phyloP scores from a whole-genome alignment of 1,139 yeast species.

The Debaryomyces coudertii region DNA sequence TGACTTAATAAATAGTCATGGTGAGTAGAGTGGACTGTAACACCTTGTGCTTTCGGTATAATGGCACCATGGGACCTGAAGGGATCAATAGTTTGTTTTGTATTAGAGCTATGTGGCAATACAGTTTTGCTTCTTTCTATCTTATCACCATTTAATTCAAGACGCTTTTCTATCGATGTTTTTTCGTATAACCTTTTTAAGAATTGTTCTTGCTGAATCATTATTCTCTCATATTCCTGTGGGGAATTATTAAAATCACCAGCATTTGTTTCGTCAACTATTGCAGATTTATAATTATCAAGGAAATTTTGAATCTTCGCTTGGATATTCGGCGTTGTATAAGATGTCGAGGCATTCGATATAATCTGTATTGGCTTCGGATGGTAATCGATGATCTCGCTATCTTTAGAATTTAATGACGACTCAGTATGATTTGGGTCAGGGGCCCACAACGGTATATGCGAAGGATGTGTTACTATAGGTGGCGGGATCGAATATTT shows the following conservation, averaged over 20 bases:
- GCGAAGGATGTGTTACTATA: constrained; percentile 77
- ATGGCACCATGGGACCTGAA: constrained; percentile 43
- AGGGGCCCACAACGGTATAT: constrained; percentile 65
- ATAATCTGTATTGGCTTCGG: constrained; percentile 35
- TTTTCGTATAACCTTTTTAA: constrained; percentile 36
- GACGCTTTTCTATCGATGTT: constrained; percentile 36
- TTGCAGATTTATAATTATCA: constrained; percentile 45
- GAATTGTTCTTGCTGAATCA: constrained; percentile 36
- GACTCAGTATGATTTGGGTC: constrained; percentile 41
- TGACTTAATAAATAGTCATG: constrained; percentile 78
- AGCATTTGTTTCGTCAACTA: constrained; percentile 41
- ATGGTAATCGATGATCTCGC: constrained; percentile 30
- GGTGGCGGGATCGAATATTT: constrained; percentile 59
- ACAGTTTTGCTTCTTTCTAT: constrained; percentile 49
- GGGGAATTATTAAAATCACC: constrained; percentile 38
- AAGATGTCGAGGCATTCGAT: constrained; percentile 20
- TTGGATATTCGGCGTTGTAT: constrained; percentile 34
- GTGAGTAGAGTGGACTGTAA: constrained; percentile 49
- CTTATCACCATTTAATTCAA: constrained; percentile 48
- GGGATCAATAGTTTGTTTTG: constrained; percentile 46
- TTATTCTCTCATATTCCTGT: constrained; percentile 37
- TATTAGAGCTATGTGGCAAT: constrained; percentile 46
- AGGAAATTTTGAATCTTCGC: constrained; percentile 57
- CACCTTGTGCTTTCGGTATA: constrained; percentile 45
- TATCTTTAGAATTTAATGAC: constrained; percentile 50